Evolutionary conservation across 1,284 basidiomycete genomes (phyloP).

Genomic region (Trichosporon coremiiforme): DNA sequence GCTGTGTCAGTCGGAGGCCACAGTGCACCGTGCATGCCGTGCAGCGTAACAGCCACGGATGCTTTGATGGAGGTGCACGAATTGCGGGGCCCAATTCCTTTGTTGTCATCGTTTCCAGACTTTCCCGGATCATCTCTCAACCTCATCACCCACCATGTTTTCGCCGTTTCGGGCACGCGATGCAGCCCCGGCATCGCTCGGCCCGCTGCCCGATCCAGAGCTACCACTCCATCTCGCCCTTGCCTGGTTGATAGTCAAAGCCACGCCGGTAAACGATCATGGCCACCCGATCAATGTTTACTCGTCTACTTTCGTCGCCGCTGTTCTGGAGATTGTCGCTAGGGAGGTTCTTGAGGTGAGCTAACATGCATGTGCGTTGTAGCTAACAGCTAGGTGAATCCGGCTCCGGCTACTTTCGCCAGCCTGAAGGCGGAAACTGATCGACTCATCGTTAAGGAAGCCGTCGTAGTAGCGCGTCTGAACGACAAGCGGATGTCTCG

Average conservation of each 20-base stretch:
- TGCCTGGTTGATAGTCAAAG: conserved; percentile 40
- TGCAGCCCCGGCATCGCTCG: conserved; percentile 1
- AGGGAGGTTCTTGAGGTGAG: conserved; percentile 47
- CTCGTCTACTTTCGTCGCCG: conserved; percentile 39
- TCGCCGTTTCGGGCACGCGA: conserved; percentile 4
- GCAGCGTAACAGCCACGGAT: neutral
- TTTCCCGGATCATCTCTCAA: neutral
- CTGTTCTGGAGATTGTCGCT: conserved; percentile 42
- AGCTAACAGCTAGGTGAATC: conserved; percentile 36
- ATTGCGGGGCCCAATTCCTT: conserved; percentile 10
- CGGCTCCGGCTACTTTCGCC: conserved; percentile 36
- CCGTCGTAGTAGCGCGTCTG: conserved; percentile 21
- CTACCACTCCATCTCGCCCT: conserved; percentile 45
- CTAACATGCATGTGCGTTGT: neutral
- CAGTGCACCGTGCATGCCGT: no score
- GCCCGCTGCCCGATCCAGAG: conserved; percentile 21
- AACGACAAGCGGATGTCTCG: conserved; percentile 36
- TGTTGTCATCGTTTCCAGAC: neutral
- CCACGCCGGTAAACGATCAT: conserved; percentile 28
- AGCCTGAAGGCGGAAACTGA: conserved; percentile 38
- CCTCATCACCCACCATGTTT: neutral
- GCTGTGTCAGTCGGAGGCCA: no score
- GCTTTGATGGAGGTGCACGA: neutral
- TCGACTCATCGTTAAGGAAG: conserved; percentile 38
- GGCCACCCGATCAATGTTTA: conserved; percentile 37